phyloP scores from a whole-genome alignment of 192 early-diverging fungal species.

The Piromyces finnis region DNA sequence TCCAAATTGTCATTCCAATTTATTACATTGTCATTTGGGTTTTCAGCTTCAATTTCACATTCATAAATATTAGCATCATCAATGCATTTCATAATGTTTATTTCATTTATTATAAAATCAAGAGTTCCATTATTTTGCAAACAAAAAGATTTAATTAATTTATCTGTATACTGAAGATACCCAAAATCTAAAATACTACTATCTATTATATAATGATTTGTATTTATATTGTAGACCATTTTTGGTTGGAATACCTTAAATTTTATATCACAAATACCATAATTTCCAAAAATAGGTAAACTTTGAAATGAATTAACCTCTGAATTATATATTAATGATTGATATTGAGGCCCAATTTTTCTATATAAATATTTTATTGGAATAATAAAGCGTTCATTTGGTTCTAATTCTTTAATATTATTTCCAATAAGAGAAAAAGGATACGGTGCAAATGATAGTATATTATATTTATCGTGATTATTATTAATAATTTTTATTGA shows the following conservation, averaged over 20 bases:
- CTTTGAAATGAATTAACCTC: neutral
- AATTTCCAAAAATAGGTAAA: neutral
- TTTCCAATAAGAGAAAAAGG: neutral
- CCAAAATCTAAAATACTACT: neutral
- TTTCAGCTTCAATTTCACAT: neutral
- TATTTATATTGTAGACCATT: neutral
- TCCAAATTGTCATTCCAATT: neutral
- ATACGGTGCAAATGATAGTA: neutral
- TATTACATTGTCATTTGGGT: neutral
- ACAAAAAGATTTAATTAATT: neutral
- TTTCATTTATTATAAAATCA: neutral
- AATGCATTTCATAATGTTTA: neutral
- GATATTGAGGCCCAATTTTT: neutral
- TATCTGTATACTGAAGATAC: neutral
- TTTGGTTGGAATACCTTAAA: neutral
- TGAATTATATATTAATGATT: neutral
- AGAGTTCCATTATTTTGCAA: neutral
- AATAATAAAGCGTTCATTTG: neutral
- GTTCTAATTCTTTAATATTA: neutral
- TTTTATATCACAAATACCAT: neutral
- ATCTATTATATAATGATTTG: neutral
- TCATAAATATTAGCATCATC: neutral
- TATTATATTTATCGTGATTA: neutral
- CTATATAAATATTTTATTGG: neutral
- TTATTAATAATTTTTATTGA: neutral